Base-by-base conservation (phyloP, 495 filamentous ascomycete species). In the Hypoxylon rickii region DNA sequence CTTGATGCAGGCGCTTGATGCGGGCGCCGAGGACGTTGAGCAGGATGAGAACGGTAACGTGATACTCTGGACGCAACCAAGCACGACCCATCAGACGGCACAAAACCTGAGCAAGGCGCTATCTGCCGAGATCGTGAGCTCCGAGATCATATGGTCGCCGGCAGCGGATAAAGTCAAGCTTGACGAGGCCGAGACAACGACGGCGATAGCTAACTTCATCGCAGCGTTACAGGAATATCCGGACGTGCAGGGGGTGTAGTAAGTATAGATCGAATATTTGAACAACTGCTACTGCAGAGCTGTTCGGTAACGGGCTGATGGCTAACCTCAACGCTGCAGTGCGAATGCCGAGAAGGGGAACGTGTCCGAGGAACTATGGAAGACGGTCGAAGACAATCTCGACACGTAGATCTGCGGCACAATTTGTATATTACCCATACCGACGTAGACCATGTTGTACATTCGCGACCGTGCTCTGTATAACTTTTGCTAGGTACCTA, bases 81-180 rank as follows among this genome's bases (percentile, higher is more conserved):
- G 76, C 7, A 77, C 80, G 53, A 92, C 86, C 0, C 86, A 79
- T 43, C 73, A 80, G 11, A 83, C 89, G 8, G 83, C 83, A 13
- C 77, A 91, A 53, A 69, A 73, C 15, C 61, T 97, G 12, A 74
- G 79, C 0, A 76, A 79, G 45, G 70, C 73, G 17, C 75, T 85
- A 10, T 79, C 77, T 0, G 67, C 96, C 49, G 80, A 83, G 42
- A 78, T 93, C 19, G 71, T 86, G 44, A 85, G 76, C 55, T 80
- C 81, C 21, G 89, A 92, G 39, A 94, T 97, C 22, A 79, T 96
- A 39, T 97, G 90, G 90, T 82, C 86, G 48, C 81, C 92, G 0
- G 95, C 91, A 47, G 78, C 82, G 47, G 93, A 97, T 43, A 80
- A 82, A 70, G 83, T 89, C 12, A 69, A 72, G 3, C 54, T 88